A percentile compares a stretch with the other conserved stretches of the same genome.
These are phyloP conservation scores for Botrytis galanthina DNA, from an alignment of 2,329 filamentous ascomycete species.

Conservation along the genomic window DNA sequence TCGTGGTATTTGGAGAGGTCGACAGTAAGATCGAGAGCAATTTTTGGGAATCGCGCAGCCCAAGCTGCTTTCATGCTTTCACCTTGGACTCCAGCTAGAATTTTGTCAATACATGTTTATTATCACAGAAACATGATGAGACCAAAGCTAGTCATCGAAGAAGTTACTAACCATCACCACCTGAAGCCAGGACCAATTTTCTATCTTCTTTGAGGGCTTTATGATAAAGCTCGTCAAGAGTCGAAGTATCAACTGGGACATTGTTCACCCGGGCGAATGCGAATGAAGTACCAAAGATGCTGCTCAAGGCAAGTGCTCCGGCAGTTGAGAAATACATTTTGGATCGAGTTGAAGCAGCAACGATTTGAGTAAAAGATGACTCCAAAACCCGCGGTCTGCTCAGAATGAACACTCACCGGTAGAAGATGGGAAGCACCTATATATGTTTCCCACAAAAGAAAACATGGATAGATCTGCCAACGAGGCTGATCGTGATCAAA, in stretches of 20 bases:
- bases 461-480: neutral
- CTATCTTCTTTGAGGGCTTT: neutral
- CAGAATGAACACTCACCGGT: neutral
- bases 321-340: neutral
- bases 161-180: constrained; percentile 9
- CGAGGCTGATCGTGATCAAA: neutral
- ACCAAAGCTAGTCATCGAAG: neutral
- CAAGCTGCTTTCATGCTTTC: neutral
- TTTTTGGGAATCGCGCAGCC: constrained; percentile 5
- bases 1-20: constrained; percentile 56
- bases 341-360: neutral
- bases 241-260: neutral
- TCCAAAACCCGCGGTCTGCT: neutral
- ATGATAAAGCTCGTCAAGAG: neutral
- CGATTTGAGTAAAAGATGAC: neutral
- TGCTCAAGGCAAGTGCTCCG: neutral
- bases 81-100: neutral
- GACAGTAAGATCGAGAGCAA: constrained; percentile 40
- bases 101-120: neutral
- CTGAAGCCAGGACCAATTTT: constrained; percentile 1
- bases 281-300: neutral
- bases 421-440: neutral
- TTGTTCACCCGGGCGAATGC: neutral
- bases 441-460: neutral
- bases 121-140: neutral